Percentiles rank a stretch among this genome's conserved stretches.
Evolutionary conservation across 169 alveolate genomes (phyloP).

Genomic region (Cryptosporidium ubiquitum): DNA sequence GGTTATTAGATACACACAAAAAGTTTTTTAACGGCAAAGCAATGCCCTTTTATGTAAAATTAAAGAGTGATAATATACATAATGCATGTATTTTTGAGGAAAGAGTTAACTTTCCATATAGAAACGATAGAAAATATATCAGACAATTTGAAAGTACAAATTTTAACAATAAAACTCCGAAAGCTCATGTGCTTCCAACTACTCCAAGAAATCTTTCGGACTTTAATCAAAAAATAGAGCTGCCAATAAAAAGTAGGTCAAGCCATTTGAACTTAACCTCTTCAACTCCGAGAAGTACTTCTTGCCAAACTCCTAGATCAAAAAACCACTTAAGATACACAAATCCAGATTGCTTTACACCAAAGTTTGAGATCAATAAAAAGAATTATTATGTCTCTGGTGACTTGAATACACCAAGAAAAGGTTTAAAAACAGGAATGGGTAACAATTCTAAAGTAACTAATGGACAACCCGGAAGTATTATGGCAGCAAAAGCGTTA

Average conservation of each 20-base stretch:
- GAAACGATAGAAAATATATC: background rate
- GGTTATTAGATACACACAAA: constrained; percentile 46
- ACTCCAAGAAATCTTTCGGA: constrained; percentile 28
- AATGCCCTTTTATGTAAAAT: constrained; percentile 60
- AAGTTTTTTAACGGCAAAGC: constrained; percentile 39
- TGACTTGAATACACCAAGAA: constrained; percentile 40
- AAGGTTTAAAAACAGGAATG: background rate
- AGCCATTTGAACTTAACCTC: background rate
- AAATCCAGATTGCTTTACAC: background rate
- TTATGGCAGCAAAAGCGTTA: constrained; percentile 68
- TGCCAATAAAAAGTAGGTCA: constrained; percentile 27
- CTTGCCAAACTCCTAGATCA: constrained; percentile 29
- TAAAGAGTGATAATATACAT: background rate
- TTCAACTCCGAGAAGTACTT: constrained; percentile 32
- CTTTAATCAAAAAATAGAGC: constrained; percentile 13
- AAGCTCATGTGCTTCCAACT: background rate
- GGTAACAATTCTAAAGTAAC: background rate
- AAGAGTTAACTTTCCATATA: background rate
- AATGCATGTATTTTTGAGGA: constrained; percentile 1
- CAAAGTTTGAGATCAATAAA: background rate
- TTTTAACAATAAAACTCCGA: background rate
- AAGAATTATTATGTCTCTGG: background rate
- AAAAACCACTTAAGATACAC: background rate
- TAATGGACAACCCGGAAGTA: constrained; percentile 9
- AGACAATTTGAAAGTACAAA: background rate